These are phyloP conservation scores for Plasmodium ovale DNA, from an alignment of 169 alveolate genomes.

Conservation along the genomic window DNA sequence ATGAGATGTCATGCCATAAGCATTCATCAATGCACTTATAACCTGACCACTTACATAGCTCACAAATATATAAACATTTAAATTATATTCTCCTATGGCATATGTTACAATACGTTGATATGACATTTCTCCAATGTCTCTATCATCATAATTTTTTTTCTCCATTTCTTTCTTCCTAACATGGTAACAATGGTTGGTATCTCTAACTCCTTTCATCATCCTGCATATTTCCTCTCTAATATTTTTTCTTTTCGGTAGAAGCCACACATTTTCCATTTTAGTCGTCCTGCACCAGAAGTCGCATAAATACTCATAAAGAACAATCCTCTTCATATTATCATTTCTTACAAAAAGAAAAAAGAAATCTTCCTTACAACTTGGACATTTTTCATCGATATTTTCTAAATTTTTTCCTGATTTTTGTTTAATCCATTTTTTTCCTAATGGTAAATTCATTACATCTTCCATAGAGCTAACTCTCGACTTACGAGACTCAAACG, in stretches of 20 bases:
- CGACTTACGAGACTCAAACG: not conserved
- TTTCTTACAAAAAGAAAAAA: slow-evolving; percentile 61
- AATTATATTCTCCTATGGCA: slow-evolving; percentile 31
- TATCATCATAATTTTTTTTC: not conserved
- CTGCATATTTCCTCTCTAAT: not conserved
- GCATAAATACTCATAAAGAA: slow-evolving; percentile 28
- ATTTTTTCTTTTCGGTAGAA: slow-evolving; percentile 15
- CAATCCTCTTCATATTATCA: slow-evolving; percentile 2
- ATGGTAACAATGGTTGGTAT: not conserved
- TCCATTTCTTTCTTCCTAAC: not conserved
- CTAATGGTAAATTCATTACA: not conserved
- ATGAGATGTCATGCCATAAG: slow-evolving; percentile 1
- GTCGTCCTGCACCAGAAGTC: slow-evolving; percentile 49
- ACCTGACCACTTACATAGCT: slow-evolving; percentile 34
- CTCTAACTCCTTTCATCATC: not conserved
- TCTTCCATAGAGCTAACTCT: not conserved
- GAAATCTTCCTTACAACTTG: slow-evolving; percentile 43
- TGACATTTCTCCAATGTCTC: not conserved
- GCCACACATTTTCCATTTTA: slow-evolving; percentile 41
- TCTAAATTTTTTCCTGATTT: not conserved
- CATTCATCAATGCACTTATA: slow-evolving; percentile 41
- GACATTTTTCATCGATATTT: not conserved
- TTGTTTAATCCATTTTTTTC: not conserved
- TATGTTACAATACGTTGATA: slow-evolving; percentile 15
- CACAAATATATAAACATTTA: slow-evolving; percentile 33